Percentiles rank a stretch among this genome's conserved stretches.
Conservation (phyloP, 495 filamentous ascomycete species). For the Daldinia childiae region DNA sequence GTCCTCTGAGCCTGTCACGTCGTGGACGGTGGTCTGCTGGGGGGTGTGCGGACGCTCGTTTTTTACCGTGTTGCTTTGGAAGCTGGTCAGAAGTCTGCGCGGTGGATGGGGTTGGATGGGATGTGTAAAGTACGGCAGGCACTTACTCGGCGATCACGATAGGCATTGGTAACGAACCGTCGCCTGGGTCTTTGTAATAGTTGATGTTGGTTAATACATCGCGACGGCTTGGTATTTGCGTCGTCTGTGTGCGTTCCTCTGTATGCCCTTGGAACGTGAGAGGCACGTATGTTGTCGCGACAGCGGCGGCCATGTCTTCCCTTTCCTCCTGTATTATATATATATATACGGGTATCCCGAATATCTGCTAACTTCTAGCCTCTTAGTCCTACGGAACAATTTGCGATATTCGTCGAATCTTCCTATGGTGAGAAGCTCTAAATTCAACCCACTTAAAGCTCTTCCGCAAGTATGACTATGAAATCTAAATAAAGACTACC, state of each 20-base stretch:
- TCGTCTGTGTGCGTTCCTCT: not conserved
- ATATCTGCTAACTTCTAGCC: not conserved
- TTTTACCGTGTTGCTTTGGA: slow-evolving; percentile 41
- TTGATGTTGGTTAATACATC: slow-evolving; percentile 65
- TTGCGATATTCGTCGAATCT: not conserved
- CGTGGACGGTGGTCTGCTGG: slow-evolving; percentile 51
- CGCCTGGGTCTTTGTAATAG: slow-evolving; percentile 69
- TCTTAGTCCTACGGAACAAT: not conserved
- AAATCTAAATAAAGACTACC: not conserved
- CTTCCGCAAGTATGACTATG: no score
- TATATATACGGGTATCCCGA: no score
- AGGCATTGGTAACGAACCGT: slow-evolving; percentile 66
- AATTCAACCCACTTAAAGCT: not conserved
- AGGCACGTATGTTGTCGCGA: slow-evolving; percentile 7
- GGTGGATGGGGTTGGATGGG: not conserved
- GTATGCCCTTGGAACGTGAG: not conserved
- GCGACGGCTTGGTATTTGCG: slow-evolving; percentile 21
- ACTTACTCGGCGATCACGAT: slow-evolving; percentile 57
- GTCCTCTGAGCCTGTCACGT: slow-evolving; percentile 51
- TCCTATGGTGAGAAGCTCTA: not conserved
- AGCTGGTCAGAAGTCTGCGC: not conserved
- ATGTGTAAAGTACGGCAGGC: no score
- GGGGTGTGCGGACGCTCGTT: slow-evolving; percentile 61
- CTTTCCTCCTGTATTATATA: not conserved
- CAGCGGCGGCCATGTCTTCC: slow-evolving; percentile 22